Base-by-base conservation (phyloP, 306 rosid genomes). In the Glycine tomentella region DNA sequence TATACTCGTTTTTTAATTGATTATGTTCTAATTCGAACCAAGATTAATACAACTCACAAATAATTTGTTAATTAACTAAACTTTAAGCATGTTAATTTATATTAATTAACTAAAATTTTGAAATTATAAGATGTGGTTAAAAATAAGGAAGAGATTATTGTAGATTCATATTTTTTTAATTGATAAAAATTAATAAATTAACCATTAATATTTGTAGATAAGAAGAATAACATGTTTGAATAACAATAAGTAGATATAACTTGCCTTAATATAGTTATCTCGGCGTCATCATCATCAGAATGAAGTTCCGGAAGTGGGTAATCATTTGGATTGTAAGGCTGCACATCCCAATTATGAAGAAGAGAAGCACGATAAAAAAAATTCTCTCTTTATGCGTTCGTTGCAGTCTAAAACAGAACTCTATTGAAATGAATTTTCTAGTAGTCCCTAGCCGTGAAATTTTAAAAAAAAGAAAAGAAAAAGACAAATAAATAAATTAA, bases 251-350 rank as follows among this genome's bases (percentile, higher is more conserved):
- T 25, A 25, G 31, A 25, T 25, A 25, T 3, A 70, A 74, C 81
- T 79, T 74, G 69, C 87, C 84, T 74, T 20, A 69, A 25, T 25
- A 25, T 0, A 49, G 53, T 49, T 49, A 49, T 79, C 1, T n/a
- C 17, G 1, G 3, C 71, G 6, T 68, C 14, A 0, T 56, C 78
- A 9, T 17, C 3, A 48, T 16, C 14, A 34, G 48, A 50, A 20
- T 2, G 10, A 10, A 51, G 56, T 4, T 7, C 72, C 8, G 6
- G 72, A 62, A 69, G 14, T 2, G 71, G 2, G 25, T 55, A 55
- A 56, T 80, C 70, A 6, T 84, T 58, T 16, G 87, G 84, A 12
- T 0, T 9, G 63, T 62, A 80, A 9, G 53, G 55, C 84, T 84
- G 76, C 72, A 59, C 25, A 55, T 72, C 7, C 6, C 10, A 67